Evolutionary conservation across 257 asterid species (phyloP), one percentile per base, ranked within the genome.

Genomic region (Nicotiana sylvestris): DNA sequence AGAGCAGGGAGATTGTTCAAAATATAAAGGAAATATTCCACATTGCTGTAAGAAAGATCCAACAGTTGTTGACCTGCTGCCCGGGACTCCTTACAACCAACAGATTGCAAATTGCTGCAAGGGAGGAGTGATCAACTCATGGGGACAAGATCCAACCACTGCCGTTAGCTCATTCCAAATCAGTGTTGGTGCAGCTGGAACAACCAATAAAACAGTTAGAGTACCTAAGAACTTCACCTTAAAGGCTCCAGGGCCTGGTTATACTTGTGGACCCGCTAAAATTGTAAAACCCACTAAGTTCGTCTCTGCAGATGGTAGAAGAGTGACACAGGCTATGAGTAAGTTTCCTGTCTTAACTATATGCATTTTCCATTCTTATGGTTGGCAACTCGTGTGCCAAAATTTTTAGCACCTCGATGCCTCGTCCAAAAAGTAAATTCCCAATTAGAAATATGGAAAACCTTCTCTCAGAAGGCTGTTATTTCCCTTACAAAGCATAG

Each of bases 1-100:
- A 0, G 98, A 95, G 64, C 99, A 95, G 86, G 99, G 99, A 68
- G 99, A 95, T 87, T 95, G 98, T 81, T 94, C 98, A 3, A 94
- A 81, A 82, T 95, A 57, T 76, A 92, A 93, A 85, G 91, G 89
- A 67, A 93, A 88, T 55, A 62, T 86, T 57, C 98, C 97, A 3
- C 97, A 94, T 88, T 92, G 98, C 84, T 94, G 97, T 84, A 91
- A 88, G 86, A 92, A 89, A 84, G 91, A 90, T 53, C 98, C 98
- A 12, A 90, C 92, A 0, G 92, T 94, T 6, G 93, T 94, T 9
- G 98, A 94, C 86, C 83, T 94, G 37, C 74, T 94, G 72, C 98
- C 97, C 0, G 95, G 97, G 72, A 91, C 98, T 64, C 97, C 97
- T 76, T 94, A 94, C 89, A 93, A 94, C 84, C 93, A 85, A 64